These are phyloP conservation scores for Rostrohypoxylon terebratum DNA, from an alignment of 495 filamentous ascomycete genomes.

Conservation along the genomic window DNA sequence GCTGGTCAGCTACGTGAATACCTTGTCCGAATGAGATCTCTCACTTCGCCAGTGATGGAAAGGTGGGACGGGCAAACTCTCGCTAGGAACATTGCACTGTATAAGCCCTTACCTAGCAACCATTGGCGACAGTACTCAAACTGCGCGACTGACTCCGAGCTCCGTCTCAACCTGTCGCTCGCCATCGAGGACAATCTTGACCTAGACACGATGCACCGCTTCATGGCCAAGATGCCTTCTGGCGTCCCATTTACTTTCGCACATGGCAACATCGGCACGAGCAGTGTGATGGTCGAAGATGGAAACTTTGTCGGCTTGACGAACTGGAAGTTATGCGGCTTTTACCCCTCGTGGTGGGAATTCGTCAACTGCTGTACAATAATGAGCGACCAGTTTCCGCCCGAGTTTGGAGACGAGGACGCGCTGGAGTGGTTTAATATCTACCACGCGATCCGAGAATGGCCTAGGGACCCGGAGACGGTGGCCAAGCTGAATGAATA, in stretches of 20 bases:
- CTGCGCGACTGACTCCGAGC: constrained; percentile 1
- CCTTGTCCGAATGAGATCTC: neutral
- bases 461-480: neutral
- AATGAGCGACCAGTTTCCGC: constrained; percentile 15
- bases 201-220: neutral
- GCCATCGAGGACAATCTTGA: neutral
- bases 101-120: neutral
- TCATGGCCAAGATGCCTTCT: constrained; percentile 31
- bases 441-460: constrained; percentile 19
- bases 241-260: constrained; percentile 26
- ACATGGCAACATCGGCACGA: constrained; percentile 16
- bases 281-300: constrained; percentile 28
- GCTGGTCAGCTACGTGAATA: constrained; percentile 8
- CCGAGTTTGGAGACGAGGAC: neutral
- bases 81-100: constrained; percentile 7
- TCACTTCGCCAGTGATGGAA: neutral
- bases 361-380: constrained; percentile 21
- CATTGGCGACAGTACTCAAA: neutral
- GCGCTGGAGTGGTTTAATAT: constrained; percentile 30
- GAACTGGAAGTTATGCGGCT: constrained; percentile 24
- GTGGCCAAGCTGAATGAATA: neutral
- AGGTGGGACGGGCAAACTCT: constrained; percentile 13
- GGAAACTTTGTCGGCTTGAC: constrained; percentile 24
- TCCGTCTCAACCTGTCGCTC: constrained; percentile 10
- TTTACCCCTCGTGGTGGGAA: constrained; percentile 35